A percentile compares a stretch with the other conserved stretches of the same genome.
These are phyloP conservation scores for Lichtheimia ornata DNA, from an alignment of 371 early-diverging fungal species.

Conservation along the genomic window DNA sequence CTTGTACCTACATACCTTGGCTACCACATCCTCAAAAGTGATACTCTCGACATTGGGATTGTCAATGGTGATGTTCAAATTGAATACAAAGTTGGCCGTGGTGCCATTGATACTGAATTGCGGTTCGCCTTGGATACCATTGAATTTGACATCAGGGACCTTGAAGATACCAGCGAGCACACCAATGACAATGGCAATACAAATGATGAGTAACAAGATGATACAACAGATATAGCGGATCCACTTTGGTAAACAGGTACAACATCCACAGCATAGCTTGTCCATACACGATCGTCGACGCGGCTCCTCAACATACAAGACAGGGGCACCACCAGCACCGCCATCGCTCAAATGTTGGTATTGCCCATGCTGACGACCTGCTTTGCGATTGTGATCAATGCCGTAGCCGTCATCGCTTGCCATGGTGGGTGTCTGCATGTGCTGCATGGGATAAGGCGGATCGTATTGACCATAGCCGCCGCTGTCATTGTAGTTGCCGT, in stretches of 20 bases:
- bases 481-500: no score
- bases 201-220: conserved; percentile 37
- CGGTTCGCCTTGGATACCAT: conserved; percentile 35
- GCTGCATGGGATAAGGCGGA: conserved; percentile 9
- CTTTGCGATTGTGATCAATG: background rate
- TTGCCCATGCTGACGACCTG: background rate
- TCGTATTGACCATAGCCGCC: background rate
- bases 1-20: conserved; percentile 49
- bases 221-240: conserved; percentile 42
- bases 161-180: conserved; percentile 47
- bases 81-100: conserved; percentile 23
- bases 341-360: conserved; percentile 9
- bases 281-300: conserved; percentile 38
- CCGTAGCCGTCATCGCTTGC: conserved; percentile 13
- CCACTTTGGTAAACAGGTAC: conserved; percentile 52
- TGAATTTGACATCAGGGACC: conserved; percentile 37
- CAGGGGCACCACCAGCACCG: background rate
- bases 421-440: conserved; percentile 6
- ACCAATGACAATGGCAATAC: conserved; percentile 41
- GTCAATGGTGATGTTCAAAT: conserved; percentile 43
- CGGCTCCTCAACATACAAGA: conserved; percentile 3
- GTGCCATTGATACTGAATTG: conserved; percentile 27
- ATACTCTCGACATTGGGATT: conserved; percentile 61
- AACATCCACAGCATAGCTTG: conserved; percentile 50
- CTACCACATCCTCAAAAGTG: conserved; percentile 53